Percentiles rank a stretch among this genome's conserved stretches.
These are phyloP conservation scores for Cryphonectria japonica DNA, from an alignment of 2,329 filamentous ascomycete genomes.

Conservation along the genomic window DNA sequence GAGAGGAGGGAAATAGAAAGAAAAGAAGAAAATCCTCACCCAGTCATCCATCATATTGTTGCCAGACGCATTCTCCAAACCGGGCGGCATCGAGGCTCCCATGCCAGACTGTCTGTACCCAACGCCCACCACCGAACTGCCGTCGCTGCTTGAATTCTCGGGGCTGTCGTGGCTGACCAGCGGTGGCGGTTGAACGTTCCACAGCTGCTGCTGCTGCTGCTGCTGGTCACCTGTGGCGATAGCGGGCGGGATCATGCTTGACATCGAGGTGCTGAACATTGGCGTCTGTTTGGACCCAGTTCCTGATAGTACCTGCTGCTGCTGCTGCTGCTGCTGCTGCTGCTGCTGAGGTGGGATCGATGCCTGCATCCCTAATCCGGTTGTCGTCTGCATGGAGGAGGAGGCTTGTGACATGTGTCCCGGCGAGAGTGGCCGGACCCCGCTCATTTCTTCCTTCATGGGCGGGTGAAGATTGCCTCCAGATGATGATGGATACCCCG, in stretches of 20 bases:
- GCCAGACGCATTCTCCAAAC: background rate
- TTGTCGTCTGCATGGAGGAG: background rate
- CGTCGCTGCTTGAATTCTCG: conserved; percentile 46
- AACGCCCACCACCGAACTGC: conserved; percentile 39
- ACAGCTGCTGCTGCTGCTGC: conserved; percentile 49
- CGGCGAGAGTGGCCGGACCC: background rate
- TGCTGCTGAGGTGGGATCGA: background rate
- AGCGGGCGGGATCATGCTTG: conserved; percentile 48
- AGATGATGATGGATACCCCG: background rate
- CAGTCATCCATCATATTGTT: conserved; percentile 19
- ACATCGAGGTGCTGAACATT: conserved; percentile 18
- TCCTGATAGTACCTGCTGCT: conserved; percentile 28
- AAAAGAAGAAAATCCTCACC: conserved; percentile 14
- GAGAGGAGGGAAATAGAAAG: too few relatives aligned
- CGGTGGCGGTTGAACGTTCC: conserved; percentile 45
- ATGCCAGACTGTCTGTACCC: conserved; percentile 24
- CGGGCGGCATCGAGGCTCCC: conserved; percentile 8
- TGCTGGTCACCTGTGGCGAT: conserved; percentile 49
- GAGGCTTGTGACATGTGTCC: background rate
- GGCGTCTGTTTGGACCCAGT: background rate
- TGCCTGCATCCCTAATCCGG: conserved; percentile 6
- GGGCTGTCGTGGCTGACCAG: conserved; percentile 47
- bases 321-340: conserved; percentile 9
- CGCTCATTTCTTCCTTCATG: conserved; percentile 10
- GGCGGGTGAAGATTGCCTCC: background rate